These are phyloP conservation scores for Cyanidioschyzon merolae DNA, from an alignment of 23 red algal genomes.

Conservation along the genomic window DNA sequence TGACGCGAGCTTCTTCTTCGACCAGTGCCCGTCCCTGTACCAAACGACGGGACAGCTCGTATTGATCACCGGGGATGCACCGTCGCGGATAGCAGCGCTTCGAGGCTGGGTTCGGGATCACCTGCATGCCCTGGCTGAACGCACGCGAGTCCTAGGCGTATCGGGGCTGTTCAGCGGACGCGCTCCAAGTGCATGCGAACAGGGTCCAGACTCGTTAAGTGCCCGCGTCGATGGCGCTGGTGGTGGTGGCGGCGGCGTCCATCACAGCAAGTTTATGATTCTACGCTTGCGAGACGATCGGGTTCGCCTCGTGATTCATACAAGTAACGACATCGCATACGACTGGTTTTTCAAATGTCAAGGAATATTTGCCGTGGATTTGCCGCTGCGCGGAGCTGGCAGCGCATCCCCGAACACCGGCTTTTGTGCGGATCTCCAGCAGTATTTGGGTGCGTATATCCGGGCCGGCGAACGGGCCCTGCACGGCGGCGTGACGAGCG, in stretches of 20 bases:
- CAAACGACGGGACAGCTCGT: neutral
- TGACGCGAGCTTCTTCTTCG: neutral
- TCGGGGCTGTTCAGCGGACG: neutral
- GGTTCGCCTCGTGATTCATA: slow-evolving; percentile 67
- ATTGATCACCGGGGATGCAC: neutral
- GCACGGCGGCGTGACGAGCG: neutral
- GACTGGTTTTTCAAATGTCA: slow-evolving; percentile 79
- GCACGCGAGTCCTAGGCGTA: neutral
- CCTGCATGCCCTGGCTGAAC: neutral
- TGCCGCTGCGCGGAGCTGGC: neutral
- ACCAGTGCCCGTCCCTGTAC: slow-evolving; percentile 1
- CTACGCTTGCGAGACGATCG: slow-evolving; percentile 40
- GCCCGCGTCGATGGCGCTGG: neutral
- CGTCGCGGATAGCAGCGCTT: neutral
- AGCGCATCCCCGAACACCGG: neutral
- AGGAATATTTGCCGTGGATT: slow-evolving; percentile 76
- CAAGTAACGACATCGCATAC: slow-evolving; percentile 53
- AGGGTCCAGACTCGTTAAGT: neutral
- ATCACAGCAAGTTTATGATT: slow-evolving; percentile 70
- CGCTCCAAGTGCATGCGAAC: neutral
- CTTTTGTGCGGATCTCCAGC: neutral
- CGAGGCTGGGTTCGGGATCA: neutral
- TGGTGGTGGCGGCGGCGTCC: slow-evolving; percentile 28
- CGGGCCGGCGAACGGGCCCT: slow-evolving; percentile 5
- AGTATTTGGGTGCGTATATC: slow-evolving; percentile 3